These are phyloP conservation scores for Eutypella sp. DNA, from an alignment of 2,329 filamentous ascomycete species.

Conservation along the genomic window DNA sequence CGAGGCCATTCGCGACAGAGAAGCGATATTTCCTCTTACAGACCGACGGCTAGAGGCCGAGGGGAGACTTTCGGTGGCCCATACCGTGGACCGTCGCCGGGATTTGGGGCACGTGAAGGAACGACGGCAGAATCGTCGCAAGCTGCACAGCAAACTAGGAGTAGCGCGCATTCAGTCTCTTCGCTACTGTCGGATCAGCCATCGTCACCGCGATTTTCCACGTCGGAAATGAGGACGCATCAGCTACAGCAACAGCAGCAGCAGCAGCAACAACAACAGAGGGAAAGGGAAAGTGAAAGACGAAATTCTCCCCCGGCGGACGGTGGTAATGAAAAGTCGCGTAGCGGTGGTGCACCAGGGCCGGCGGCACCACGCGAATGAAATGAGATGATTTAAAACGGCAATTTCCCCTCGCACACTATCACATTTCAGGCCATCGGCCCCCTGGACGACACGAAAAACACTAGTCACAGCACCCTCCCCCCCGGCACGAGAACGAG, in stretches of 20 bases:
- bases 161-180: conserved; percentile 38
- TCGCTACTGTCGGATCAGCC: conserved; percentile 39
- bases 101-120: conserved; percentile 29
- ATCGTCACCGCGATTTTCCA: conserved; percentile 22
- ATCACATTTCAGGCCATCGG: not conserved
- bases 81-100: conserved; percentile 33
- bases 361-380: conserved; percentile 19
- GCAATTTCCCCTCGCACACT: not conserved
- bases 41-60: conserved; percentile 34
- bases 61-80: conserved; percentile 29
- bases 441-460: not conserved
- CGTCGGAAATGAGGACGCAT: conserved; percentile 23
- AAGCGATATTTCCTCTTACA: conserved; percentile 56
- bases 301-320: conserved; percentile 25
- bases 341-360: conserved; percentile 24
- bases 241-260: conserved; percentile 13
- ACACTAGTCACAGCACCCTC: not conserved
- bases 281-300: conserved; percentile 23
- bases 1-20: conserved; percentile 59
- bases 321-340: conserved; percentile 30
- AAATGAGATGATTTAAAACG: conserved; percentile 3
- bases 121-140: conserved; percentile 26
- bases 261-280: conserved; percentile 15
- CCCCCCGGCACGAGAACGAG: not conserved
- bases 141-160: conserved; percentile 25